These are phyloP conservation scores for Scorias spongiosa DNA, from an alignment of 2,329 filamentous ascomycete species.

Conservation along the genomic window DNA sequence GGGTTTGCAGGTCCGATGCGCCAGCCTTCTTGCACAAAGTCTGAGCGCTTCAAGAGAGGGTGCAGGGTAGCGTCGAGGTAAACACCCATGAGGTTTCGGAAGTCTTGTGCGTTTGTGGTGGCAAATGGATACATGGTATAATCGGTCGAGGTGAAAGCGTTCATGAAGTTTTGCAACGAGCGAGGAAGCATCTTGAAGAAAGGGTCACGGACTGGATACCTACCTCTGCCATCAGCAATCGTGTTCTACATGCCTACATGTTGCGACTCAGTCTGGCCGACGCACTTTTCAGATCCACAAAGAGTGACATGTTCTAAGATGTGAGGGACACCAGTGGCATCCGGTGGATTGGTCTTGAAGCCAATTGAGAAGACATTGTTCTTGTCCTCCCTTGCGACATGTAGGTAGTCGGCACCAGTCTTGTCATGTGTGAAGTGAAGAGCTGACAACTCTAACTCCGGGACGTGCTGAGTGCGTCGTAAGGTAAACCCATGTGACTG, in stretches of 20 bases:
- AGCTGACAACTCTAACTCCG: constrained; percentile 84
- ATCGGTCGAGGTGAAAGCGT: constrained; percentile 90
- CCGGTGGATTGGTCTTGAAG: constrained; percentile 96
- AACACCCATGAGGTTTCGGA: constrained; percentile 88
- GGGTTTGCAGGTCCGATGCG: constrained; percentile 86
- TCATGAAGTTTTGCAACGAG: constrained; percentile 99
- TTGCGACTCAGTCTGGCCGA: background rate
- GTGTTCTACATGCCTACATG: constrained; percentile 11
- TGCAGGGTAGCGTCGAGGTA: constrained; percentile 91
- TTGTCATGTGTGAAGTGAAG: constrained; percentile 84
- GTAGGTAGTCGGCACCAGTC: constrained; percentile 89
- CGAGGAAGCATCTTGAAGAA: constrained; percentile 99
- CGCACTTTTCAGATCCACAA: constrained; percentile 80
- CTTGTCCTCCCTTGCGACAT: constrained; percentile 85
- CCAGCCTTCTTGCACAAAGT: constrained; percentile 96
- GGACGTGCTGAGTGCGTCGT: constrained; percentile 75
- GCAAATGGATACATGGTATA: constrained; percentile 97
- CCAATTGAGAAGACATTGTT: constrained; percentile 99
- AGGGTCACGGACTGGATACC: constrained; percentile 91
- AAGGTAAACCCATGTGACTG: constrained; percentile 89
- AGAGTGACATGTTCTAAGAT: constrained; percentile 96
- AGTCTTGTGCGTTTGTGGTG: constrained; percentile 90
- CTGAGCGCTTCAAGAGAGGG: constrained; percentile 73
- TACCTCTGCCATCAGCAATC: constrained; percentile 22
- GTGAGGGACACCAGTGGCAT: constrained; percentile 90